Conservation (phyloP, 495 filamentous ascomycete species). For the Cercophora scortea region DNA sequence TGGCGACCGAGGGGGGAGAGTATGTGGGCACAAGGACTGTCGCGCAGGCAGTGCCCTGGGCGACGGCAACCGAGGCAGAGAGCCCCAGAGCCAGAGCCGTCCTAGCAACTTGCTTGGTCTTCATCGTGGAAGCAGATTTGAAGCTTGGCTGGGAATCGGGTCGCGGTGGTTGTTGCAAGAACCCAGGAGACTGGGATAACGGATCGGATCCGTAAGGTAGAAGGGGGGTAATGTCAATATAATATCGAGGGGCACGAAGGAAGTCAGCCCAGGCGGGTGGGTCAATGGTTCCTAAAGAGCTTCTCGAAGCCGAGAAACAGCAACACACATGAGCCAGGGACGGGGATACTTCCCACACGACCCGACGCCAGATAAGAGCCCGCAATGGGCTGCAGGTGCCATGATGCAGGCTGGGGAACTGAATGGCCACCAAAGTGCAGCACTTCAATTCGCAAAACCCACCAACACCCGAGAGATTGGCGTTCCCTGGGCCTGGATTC, state of each 20-base stretch:
- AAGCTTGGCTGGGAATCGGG: no score
- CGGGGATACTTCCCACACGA: no score
- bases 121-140: constrained; percentile 6
- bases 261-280: constrained; percentile 1
- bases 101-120: constrained; percentile 5
- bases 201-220: no score
- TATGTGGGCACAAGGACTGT: constrained; percentile 29
- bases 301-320: constrained; percentile 4
- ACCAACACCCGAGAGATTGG: background rate
- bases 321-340: background rate
- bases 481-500: background rate
- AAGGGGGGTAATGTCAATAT: background rate
- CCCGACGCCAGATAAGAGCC: constrained; percentile 1
- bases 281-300: constrained; percentile 3
- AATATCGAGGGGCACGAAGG: no score
- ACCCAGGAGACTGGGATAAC: no score
- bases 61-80: constrained; percentile 6
- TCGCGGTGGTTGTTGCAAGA: background rate
- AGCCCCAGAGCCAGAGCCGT: constrained; percentile 8
- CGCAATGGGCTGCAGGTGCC: background rate
- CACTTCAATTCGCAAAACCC: constrained; percentile 3
- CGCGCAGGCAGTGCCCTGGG: constrained; percentile 18
- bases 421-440: background rate
- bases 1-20: constrained; percentile 43
- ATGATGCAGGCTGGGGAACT: background rate